These are phyloP conservation scores for Sarocladium oryzae DNA, from an alignment of 2,329 filamentous ascomycete species.

Conservation along the genomic window DNA sequence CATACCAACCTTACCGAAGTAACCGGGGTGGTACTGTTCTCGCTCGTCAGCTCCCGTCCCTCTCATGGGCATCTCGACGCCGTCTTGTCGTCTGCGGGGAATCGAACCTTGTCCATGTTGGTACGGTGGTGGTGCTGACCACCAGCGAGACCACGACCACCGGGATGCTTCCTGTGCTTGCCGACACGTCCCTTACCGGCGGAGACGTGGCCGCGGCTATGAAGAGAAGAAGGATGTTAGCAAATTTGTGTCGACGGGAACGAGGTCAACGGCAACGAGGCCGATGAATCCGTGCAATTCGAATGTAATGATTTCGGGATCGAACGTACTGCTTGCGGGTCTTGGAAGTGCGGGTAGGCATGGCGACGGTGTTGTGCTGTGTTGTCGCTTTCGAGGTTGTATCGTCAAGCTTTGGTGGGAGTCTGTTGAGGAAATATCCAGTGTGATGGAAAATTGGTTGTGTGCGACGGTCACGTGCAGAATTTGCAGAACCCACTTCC, in stretches of 20 bases:
- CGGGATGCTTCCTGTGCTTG: conserved; percentile 93
- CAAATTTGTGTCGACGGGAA: not conserved
- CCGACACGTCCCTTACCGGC: conserved; percentile 97
- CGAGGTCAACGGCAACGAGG: not conserved
- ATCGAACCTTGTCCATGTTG: conserved; percentile 69
- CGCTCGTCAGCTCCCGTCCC: conserved; percentile 21
- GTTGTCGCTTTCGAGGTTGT: conserved; percentile 25
- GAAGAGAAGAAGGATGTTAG: conserved; percentile 10
- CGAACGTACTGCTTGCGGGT: conserved; percentile 69
- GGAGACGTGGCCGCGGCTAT: conserved; percentile 92
- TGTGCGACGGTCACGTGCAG: conserved; percentile 27
- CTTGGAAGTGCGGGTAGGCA: conserved; percentile 70
- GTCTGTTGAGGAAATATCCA: conserved; percentile 24
- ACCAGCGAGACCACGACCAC: conserved; percentile 87
- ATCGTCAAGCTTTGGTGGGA: conserved; percentile 26
- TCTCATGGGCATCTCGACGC: conserved; percentile 9
- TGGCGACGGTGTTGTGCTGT: conserved; percentile 43
- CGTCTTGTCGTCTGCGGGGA: not conserved
- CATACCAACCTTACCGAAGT: conserved; percentile 98
- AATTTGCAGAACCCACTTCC: no score
- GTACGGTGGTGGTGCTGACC: conserved; percentile 80
- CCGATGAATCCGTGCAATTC: conserved; percentile 15
- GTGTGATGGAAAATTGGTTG: conserved; percentile 14
- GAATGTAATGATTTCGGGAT: conserved; percentile 12
- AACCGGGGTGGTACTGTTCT: conserved; percentile 86